Conservation (phyloP, 192 early-diverging fungal genomes). For the Podila epigama region DNA sequence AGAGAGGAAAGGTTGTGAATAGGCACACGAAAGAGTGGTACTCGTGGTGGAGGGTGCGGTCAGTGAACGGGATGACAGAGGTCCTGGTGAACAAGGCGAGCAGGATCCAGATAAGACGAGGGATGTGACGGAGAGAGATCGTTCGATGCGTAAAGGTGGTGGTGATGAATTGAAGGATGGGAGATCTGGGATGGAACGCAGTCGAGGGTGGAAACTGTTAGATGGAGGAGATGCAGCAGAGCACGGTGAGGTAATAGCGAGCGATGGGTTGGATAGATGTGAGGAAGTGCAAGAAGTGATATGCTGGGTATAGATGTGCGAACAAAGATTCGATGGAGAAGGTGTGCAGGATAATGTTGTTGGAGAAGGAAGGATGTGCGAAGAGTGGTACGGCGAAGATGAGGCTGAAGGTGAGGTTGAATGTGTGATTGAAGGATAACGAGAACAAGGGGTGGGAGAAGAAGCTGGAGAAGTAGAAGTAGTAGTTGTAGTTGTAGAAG, state of each 20-base stretch:
- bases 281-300: not conserved
- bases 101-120: slow-evolving; percentile 8
- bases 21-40: slow-evolving; percentile 26
- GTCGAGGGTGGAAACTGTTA: not conserved
- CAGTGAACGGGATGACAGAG: not conserved
- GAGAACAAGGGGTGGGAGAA: not conserved
- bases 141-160: not conserved
- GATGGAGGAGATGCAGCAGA: not conserved
- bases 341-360: too few species aligned
- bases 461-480: not conserved
- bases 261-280: not conserved
- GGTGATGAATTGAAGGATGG: not conserved
- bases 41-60: slow-evolving; percentile 17
- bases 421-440: not conserved
- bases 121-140: slow-evolving; percentile 4
- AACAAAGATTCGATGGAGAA: too few species aligned
- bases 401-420: not conserved
- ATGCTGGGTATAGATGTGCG: too few species aligned
- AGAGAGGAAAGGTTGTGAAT: slow-evolving; percentile 21
- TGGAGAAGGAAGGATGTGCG: not conserved
- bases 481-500: not conserved
- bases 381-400: not conserved
- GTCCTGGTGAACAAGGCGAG: slow-evolving; percentile 1
- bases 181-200: slow-evolving; percentile 1
- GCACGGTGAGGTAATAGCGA: not conserved